phyloP scores from a whole-genome alignment of 371 early-diverging fungal species.

The Apophysomyces elegans region DNA sequence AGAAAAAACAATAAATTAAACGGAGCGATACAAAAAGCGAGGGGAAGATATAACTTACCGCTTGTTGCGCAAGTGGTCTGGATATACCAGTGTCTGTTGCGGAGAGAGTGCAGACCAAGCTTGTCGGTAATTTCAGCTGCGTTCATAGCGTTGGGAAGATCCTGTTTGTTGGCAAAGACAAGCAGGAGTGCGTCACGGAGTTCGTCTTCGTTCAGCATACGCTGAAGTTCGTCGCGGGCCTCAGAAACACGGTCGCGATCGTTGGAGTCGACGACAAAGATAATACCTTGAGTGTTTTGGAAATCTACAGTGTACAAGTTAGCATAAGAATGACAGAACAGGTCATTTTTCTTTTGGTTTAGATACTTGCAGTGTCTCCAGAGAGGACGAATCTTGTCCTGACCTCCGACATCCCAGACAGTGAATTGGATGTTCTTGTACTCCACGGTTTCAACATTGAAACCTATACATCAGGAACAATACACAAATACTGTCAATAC shows the following conservation, averaged over 20 bases:
- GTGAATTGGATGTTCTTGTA: conserved; percentile 98
- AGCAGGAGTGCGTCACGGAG: conserved; percentile 87
- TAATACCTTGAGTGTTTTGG: conserved; percentile 96
- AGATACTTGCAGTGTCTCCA: conserved; percentile 58
- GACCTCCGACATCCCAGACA: conserved; percentile 95
- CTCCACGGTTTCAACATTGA: conserved; percentile 93
- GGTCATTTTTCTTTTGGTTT: not conserved
- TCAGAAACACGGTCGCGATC: conserved; percentile 92
- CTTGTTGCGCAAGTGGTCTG: conserved; percentile 92
- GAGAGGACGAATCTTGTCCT: conserved; percentile 61
- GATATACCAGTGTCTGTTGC: conserved; percentile 92
- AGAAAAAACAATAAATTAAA: not conserved
- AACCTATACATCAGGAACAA: conserved; percentile 57
- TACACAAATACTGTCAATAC: not conserved
- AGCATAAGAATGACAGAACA: not conserved
- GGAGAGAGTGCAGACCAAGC: conserved; percentile 84
- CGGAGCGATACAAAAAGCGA: not conserved
- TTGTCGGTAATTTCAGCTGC: conserved; percentile 93
- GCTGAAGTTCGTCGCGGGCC: conserved; percentile 86
- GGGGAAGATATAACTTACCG: conserved; percentile 53
- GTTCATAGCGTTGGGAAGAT: conserved; percentile 93
- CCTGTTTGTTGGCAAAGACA: conserved; percentile 98
- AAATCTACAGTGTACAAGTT: conserved; percentile 70
- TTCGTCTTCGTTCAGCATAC: conserved; percentile 94
- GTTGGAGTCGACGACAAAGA: conserved; percentile 95